Evolutionary conservation across 306 rosid genomes (phyloP).

Genomic region (Castanopsis chinensis): DNA sequence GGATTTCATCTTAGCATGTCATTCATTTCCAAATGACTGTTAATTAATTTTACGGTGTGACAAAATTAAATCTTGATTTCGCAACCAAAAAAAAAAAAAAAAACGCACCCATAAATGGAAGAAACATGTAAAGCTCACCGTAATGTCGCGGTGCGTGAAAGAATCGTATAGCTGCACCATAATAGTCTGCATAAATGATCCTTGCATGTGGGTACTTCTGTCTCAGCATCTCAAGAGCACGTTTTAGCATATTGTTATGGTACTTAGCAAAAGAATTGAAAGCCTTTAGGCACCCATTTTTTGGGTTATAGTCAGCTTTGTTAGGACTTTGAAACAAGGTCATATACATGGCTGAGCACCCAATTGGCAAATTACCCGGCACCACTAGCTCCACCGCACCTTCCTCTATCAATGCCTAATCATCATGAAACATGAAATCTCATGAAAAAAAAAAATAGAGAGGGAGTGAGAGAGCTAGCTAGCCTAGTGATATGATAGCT

Average conservation of each 20-base stretch:
- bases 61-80: too few species aligned
- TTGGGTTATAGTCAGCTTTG: conserved; percentile 37
- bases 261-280: conserved; percentile 48
- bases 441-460: too few species aligned
- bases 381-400: conserved; percentile 64
- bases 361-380: conserved; percentile 70
- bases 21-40: too few species aligned
- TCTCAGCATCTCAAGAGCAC: conserved; percentile 32
- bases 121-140: conserved; percentile 32
- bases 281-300: conserved; percentile 56
- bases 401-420: conserved; percentile 60
- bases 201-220: conserved; percentile 43
- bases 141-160: conserved; percentile 39
- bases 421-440: neutral
- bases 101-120: too few species aligned
- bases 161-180: conserved; percentile 51
- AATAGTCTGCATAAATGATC: conserved; percentile 66
- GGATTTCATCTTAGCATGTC: too few species aligned
- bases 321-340: conserved; percentile 41
- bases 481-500: too few species aligned
- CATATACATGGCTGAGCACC: conserved; percentile 54
- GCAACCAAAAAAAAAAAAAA: too few species aligned
- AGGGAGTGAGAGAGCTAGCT: too few species aligned
- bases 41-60: too few species aligned
- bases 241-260: conserved; percentile 52